Evolutionary conservation across 192 early-diverging fungal species (phyloP), one percentile per base, ranked within the genome.

Genomic region (Backusella morwellensis): DNA sequence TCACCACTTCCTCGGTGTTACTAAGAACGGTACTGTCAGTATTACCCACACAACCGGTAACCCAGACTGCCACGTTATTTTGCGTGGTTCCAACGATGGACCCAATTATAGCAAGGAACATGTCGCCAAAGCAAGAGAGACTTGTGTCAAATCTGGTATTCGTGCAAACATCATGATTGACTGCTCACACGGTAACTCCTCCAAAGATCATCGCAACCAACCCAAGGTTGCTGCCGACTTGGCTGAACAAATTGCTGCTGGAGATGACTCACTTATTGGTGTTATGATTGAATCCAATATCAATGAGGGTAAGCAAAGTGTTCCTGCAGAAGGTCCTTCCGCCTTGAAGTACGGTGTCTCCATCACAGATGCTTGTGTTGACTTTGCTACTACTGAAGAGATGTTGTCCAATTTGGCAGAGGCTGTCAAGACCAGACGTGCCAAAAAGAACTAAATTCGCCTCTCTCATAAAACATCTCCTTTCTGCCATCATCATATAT

Each of bases 231-330:
- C 88, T 5, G 85, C 83, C 72, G 88, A 93, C 82, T 82, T 92
- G 75, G 86, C 86, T 52, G 78, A 85, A 21, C 90, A 90, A 35
- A 79, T 84, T 19, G 80, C 88, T 19, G 87, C 90, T 19, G 92
- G 94, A 42, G 90, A 90, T 81, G 83, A 87, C 72, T 75, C 87
- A 19, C 89, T 99, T 80, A 83, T 93, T 67, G 97, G 97, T 68
- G 95, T 99, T 38, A 98, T 99, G 98, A 94, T 99, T 73, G 97
- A 98, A 84, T 92, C 90, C 69, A 92, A 98, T 75, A 81, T 99
- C 63, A 89, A 91, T 35, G 97, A 98, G 86, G 97, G 84, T 59
- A 70, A 69, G 4, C 92, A 93, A 86, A 90, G 86, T 80, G 93
- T 95, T 77, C 92, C 95, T 38, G 80, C 76, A 11, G 88, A 91